A percentile compares a stretch with the other conserved stretches of the same genome.
phyloP scores from a whole-genome alignment of 257 asterid species.

The Solanum raphanifolium region DNA sequence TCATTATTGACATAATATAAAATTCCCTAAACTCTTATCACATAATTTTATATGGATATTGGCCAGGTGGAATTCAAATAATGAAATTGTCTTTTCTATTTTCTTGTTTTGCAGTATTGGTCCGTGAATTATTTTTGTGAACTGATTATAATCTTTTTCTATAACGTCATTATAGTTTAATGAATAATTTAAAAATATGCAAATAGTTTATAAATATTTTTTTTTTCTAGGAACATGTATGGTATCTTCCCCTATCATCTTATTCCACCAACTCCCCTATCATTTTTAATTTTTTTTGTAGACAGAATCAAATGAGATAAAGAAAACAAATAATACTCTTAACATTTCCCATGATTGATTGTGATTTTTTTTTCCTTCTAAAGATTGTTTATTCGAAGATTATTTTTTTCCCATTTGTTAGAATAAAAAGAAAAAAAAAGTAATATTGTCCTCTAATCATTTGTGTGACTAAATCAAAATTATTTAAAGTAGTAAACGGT shows the following conservation, averaged over 20 bases:
- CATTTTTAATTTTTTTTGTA: background rate
- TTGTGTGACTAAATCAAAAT: background rate
- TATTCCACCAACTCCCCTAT: conserved; percentile 21
- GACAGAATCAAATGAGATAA: conserved; percentile 20
- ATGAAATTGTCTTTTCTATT: background rate
- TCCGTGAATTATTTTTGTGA: background rate
- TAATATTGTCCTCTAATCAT: conserved; percentile 15
- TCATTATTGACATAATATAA: conserved; percentile 9
- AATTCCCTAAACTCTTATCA: background rate
- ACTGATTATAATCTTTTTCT: background rate
- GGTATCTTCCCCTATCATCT: conserved; percentile 12
- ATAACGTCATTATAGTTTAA: background rate
- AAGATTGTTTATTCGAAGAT: background rate
- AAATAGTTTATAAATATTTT: background rate
- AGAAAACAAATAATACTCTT: conserved; percentile 4
- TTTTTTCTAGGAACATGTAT: background rate
- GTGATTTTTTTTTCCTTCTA: background rate
- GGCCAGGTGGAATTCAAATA: background rate
- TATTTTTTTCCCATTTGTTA: background rate
- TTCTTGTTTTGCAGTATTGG: background rate
- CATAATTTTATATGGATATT: background rate
- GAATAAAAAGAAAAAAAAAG: background rate
- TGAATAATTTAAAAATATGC: background rate
- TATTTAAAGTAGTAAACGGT: conserved; percentile 1
- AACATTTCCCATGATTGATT: conserved; percentile 19